A percentile compares a stretch with the other conserved stretches of the same genome.
Evolutionary conservation across 176 grass and related monocot species (phyloP).

Genomic region (Melocanna baccifera): DNA sequence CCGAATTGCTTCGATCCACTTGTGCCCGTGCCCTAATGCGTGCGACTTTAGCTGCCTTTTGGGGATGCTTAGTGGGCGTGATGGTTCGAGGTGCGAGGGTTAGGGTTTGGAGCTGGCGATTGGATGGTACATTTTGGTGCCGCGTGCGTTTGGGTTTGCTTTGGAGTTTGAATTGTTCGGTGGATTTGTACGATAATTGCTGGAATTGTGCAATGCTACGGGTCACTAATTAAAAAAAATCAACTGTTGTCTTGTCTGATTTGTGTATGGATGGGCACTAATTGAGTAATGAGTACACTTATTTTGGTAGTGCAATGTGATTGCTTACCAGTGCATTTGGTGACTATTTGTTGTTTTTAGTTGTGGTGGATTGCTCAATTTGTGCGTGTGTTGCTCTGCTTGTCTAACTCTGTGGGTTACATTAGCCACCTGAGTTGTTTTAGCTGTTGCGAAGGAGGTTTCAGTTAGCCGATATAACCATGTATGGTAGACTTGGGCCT

Average conservation of each 20-base stretch:
- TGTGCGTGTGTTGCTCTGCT: neutral
- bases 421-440: neutral
- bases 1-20: neutral
- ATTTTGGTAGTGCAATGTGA: conserved; percentile 1
- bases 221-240: neutral
- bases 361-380: neutral
- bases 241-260: neutral
- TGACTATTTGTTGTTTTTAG: neutral
- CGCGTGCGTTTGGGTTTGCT: neutral
- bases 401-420: neutral
- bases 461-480: neutral
- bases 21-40: neutral
- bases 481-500: neutral
- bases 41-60: conserved; percentile 30
- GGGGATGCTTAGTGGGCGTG: neutral
- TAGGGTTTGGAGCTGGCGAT: conserved; percentile 45
- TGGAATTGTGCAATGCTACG: conserved; percentile 16
- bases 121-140: neutral
- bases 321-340: neutral
- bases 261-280: neutral
- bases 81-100: neutral
- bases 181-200: neutral
- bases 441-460: neutral
- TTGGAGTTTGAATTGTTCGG: conserved; percentile 18
- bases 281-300: neutral